Conservation (phyloP, 2,329 filamentous ascomycete genomes). For the Pezicula radicicola region DNA sequence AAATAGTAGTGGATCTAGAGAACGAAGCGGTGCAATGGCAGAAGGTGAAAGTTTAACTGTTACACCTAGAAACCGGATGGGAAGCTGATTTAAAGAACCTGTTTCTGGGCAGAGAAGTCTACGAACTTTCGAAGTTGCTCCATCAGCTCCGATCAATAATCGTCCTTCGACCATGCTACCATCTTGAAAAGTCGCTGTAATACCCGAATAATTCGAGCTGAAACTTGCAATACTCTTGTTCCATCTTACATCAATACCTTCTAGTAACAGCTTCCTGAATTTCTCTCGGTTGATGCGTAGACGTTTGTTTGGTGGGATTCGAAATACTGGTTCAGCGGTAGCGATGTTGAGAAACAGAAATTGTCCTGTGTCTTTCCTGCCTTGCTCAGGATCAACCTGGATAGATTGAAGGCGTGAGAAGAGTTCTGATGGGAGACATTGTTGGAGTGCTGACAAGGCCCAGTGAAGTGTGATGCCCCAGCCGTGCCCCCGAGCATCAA, state of each 20-base stretch:
- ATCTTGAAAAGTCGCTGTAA: constrained; percentile 45
- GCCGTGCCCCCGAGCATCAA: constrained; percentile 46
- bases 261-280: constrained; percentile 42
- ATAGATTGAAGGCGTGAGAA: constrained; percentile 42
- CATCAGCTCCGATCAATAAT: constrained; percentile 49
- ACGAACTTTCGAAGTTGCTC: constrained; percentile 42
- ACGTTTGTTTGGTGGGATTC: constrained; percentile 39
- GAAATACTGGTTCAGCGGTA: constrained; percentile 43
- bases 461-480: constrained; percentile 66
- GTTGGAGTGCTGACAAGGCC: constrained; percentile 50
- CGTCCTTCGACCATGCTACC: constrained; percentile 37
- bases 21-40: constrained; percentile 38
- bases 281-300: constrained; percentile 46
- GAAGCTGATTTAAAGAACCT: constrained; percentile 35
- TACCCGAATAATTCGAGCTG: constrained; percentile 27
- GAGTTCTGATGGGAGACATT: constrained; percentile 47
- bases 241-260: constrained; percentile 45
- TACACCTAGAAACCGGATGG: constrained; percentile 46
- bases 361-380: constrained; percentile 41
- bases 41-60: constrained; percentile 37
- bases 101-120: constrained; percentile 32
- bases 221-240: constrained; percentile 32
- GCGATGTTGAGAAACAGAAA: constrained; percentile 56
- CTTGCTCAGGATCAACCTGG: constrained; percentile 51
- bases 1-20: constrained; percentile 51